Conservation (phyloP, 768 basidiomycete species). For the Panellus pusillus region DNA sequence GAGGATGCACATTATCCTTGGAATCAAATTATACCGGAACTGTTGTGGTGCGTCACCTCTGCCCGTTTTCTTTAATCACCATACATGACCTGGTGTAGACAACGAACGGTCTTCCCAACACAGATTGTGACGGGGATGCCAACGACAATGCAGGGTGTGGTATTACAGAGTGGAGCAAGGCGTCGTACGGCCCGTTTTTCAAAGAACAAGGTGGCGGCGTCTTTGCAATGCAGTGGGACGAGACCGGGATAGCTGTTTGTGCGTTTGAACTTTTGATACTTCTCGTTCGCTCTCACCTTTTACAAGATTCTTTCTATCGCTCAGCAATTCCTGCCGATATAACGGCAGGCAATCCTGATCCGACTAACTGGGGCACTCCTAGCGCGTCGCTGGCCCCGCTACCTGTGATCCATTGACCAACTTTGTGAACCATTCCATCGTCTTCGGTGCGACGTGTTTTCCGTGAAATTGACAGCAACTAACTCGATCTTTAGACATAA, state of each 20-base stretch:
- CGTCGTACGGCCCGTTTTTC: slow-evolving; percentile 83
- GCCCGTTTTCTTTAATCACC: not conserved
- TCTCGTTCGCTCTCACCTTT: slow-evolving; percentile 4
- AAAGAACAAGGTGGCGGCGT: slow-evolving; percentile 81
- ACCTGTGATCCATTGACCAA: slow-evolving; percentile 57
- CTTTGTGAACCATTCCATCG: slow-evolving; percentile 70
- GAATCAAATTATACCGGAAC: slow-evolving; percentile 61
- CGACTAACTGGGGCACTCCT: slow-evolving; percentile 67
- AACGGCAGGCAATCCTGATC: slow-evolving; percentile 56
- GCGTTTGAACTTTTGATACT: slow-evolving; percentile 29
- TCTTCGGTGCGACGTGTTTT: slow-evolving; percentile 59
- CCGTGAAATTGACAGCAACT: slow-evolving; percentile 25
- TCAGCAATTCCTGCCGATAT: slow-evolving; percentile 74
- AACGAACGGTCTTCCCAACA: slow-evolving; percentile 50
- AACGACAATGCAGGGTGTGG: slow-evolving; percentile 74
- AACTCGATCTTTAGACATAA: slow-evolving; percentile 57
- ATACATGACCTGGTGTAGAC: slow-evolving; percentile 29
- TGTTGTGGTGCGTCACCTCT: slow-evolving; percentile 50
- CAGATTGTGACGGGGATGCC: slow-evolving; percentile 52
- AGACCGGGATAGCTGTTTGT: slow-evolving; percentile 75
- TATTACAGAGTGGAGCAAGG: slow-evolving; percentile 74
- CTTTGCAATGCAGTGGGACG: slow-evolving; percentile 90
- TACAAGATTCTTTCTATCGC: slow-evolving; percentile 79
- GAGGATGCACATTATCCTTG: slow-evolving; percentile 60
- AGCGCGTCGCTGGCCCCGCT: slow-evolving; percentile 55